These are phyloP conservation scores for Epicoccum sorghinum DNA, from an alignment of 2,329 filamentous ascomycete species.

Conservation along the genomic window DNA sequence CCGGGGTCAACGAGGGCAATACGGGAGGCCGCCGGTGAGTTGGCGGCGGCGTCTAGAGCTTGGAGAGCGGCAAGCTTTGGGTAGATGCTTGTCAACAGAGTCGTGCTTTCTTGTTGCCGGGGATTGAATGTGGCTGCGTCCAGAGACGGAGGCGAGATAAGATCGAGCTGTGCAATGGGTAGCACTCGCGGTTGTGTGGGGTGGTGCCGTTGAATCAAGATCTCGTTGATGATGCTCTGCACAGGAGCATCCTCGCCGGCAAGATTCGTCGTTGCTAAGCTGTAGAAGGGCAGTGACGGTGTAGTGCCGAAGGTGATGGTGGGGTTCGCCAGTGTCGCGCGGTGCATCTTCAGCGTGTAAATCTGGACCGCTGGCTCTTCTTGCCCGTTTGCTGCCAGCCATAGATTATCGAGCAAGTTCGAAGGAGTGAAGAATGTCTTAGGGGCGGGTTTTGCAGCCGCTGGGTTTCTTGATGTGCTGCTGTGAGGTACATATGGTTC, in stretches of 20 bases:
- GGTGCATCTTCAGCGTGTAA: slow-evolving; percentile 49
- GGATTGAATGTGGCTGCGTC: slow-evolving; percentile 34
- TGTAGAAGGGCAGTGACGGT: slow-evolving; percentile 73
- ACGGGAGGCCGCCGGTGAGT: slow-evolving; percentile 51
- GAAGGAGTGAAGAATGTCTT: slow-evolving; percentile 55
- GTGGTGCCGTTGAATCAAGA: slow-evolving; percentile 48
- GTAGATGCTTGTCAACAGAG: slow-evolving; percentile 51
- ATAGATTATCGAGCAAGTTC: slow-evolving; percentile 68
- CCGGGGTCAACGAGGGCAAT: slow-evolving; percentile 72
- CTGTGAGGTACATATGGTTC: slow-evolving; percentile 53
- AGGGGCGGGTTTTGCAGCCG: slow-evolving; percentile 25
- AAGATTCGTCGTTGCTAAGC: slow-evolving; percentile 63
- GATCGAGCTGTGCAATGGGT: slow-evolving; percentile 47
- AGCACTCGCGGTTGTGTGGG: slow-evolving; percentile 48
- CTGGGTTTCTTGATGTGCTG: slow-evolving; percentile 38
- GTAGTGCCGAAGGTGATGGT: slow-evolving; percentile 69
- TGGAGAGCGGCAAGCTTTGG: slow-evolving; percentile 55
- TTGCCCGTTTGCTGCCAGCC: slow-evolving; percentile 73
- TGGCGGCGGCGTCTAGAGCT: slow-evolving; percentile 54
- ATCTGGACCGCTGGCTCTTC: slow-evolving; percentile 52
- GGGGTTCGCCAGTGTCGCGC: slow-evolving; percentile 51
- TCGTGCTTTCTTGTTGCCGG: slow-evolving; percentile 40
- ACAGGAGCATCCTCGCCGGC: slow-evolving; percentile 54
- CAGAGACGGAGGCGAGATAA: slow-evolving; percentile 46
- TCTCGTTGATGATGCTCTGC: slow-evolving; percentile 54